Evolutionary conservation across 2,329 filamentous ascomycete genomes (phyloP), one percentile per base, ranked within the genome.

Genomic region (Sphaceloma murrayae): DNA sequence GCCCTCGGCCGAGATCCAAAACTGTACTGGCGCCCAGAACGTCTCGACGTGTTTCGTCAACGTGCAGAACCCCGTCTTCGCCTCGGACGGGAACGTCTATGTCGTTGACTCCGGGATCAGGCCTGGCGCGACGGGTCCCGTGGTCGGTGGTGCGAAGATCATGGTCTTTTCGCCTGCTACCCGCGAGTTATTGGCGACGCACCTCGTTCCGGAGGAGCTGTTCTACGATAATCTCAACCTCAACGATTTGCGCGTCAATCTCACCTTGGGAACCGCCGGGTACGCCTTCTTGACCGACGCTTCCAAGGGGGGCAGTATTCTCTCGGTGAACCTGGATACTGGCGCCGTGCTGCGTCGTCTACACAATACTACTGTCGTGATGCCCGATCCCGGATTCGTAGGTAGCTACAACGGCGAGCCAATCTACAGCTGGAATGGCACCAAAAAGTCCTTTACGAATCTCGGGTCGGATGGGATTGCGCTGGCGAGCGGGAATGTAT

Each of bases 181-280:
- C 10, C 50, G 54, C 39, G 52, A 56, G 34, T 53, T 56, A n/a
- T 47, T 66, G 14, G 52, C 55, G 3, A 66, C 62, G 4, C 66
- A 66, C 40, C 34, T 57, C 3, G 61, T 67, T 27, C 63, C 64
- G 3, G 47, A 58, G n/a, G 43, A 51, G 2, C 46, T 66, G 7
- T 51, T 61, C 11, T 55, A 57, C 14, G 52, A 64, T 33, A 52
- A 54, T 19, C 62, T 60, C 47, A 67, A 67, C 26, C 55, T 60
- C 48, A 67, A 68, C 40, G 65, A 68, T 46, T 51, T 68, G 29
- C 58, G 63, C 13, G 59, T 68, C 53, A 67, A 67, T 50, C 66
- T 63, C 38, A 66, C 63, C 2, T 56, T 66, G 11, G 64, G 63
- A 5, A 55, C 55, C 3, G 54, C 53, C 16, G 64, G 64, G 4